These are phyloP conservation scores for Leishmania guyanensis DNA, from an alignment of 208 protist genomes.

Conservation along the genomic window DNA sequence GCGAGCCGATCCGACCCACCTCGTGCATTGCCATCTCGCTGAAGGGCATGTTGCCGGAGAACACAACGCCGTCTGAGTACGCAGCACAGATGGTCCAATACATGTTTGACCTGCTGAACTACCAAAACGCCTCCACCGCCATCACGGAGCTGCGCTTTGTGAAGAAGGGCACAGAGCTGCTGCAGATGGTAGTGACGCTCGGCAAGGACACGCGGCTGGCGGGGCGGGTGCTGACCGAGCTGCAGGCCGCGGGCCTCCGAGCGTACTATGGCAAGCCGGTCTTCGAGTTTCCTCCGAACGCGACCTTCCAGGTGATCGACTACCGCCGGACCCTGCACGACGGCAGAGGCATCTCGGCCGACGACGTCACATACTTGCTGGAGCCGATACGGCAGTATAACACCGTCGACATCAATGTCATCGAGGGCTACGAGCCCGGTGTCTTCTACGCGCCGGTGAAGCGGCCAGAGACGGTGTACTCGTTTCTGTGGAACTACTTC, in stretches of 20 bases:
- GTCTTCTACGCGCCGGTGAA: slow-evolving; percentile 83
- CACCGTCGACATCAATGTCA: slow-evolving; percentile 62
- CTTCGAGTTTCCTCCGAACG: slow-evolving; percentile 50
- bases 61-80: slow-evolving; percentile 72
- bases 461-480: slow-evolving; percentile 74
- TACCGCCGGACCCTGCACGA: slow-evolving; percentile 56
- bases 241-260: slow-evolving; percentile 56
- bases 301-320: slow-evolving; percentile 84
- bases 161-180: slow-evolving; percentile 69
- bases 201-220: slow-evolving; percentile 65
- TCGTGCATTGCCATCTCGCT: slow-evolving; percentile 67
- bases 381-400: slow-evolving; percentile 47
- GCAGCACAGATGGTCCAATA: slow-evolving; percentile 78
- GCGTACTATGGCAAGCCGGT: slow-evolving; percentile 63
- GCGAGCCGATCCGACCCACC: slow-evolving; percentile 44
- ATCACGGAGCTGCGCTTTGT: slow-evolving; percentile 83
- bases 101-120: slow-evolving; percentile 71
- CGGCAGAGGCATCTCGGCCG: slow-evolving; percentile 58
- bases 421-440: slow-evolving; percentile 77
- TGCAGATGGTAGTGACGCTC: slow-evolving; percentile 78
- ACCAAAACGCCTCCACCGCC: slow-evolving; percentile 63
- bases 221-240: slow-evolving; percentile 45
- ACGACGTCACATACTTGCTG: slow-evolving; percentile 64
- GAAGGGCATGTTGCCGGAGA: slow-evolving; percentile 58
- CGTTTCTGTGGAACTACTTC: slow-evolving; percentile 79